Percentiles rank a stretch among this genome's conserved stretches.
phyloP scores from a whole-genome alignment of 805 yeast genomes.

The Wickerhamiella spandovensis region DNA sequence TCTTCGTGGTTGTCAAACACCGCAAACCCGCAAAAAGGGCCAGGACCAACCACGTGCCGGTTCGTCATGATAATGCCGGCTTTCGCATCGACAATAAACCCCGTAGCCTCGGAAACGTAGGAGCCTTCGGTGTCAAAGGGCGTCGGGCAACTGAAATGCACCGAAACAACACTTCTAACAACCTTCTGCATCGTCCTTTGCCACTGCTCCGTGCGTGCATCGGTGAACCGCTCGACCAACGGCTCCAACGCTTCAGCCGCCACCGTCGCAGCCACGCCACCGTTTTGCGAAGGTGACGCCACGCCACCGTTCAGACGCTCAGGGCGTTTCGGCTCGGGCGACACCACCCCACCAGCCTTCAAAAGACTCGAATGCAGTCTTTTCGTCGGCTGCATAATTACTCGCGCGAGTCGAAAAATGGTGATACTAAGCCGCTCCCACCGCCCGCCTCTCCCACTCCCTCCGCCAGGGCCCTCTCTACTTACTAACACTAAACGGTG shows the following conservation, averaged over 20 bases:
- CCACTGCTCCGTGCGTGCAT: conserved; percentile 37
- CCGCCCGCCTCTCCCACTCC: background rate
- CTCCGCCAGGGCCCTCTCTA: too few species aligned
- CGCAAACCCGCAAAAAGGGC: conserved; percentile 84
- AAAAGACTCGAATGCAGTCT: background rate
- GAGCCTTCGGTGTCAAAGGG: conserved; percentile 79
- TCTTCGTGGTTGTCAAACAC: conserved; percentile 93
- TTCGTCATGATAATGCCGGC: conserved; percentile 79
- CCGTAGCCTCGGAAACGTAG: conserved; percentile 74
- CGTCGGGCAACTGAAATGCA: conserved; percentile 77
- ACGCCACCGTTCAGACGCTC: background rate
- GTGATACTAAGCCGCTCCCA: background rate
- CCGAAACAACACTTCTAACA: conserved; percentile 74
- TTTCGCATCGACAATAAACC: conserved; percentile 77
- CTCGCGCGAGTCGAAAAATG: background rate
- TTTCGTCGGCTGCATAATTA: background rate
- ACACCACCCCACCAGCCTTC: background rate
- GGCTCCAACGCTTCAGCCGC: background rate
- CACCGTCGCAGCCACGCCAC: background rate
- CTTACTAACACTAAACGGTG: too few species aligned
- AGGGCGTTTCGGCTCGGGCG: background rate
- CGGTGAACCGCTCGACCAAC: background rate
- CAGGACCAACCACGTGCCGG: conserved; percentile 91
- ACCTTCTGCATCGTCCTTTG: conserved; percentile 68
- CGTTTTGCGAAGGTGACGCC: background rate